Conservation (phyloP, 2,329 filamentous ascomycete genomes). For the Chalaropsis ovoidea region DNA sequence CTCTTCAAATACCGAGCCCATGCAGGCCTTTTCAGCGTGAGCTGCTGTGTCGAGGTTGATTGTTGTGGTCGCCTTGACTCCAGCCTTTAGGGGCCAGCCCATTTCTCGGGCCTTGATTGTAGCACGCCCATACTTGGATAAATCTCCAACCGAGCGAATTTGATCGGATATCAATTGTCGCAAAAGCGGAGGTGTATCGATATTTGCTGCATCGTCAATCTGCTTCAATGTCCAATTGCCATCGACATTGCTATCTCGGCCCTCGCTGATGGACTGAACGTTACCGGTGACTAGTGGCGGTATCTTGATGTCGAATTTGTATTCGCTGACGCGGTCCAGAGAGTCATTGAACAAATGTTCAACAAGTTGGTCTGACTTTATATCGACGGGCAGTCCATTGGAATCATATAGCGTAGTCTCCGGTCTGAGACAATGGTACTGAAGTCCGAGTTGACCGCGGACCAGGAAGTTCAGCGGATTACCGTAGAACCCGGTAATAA, state of each 20-base stretch:
- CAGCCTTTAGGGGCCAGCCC: conserved; percentile 68
- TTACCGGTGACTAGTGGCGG: conserved; percentile 71
- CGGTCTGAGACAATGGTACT: conserved; percentile 71
- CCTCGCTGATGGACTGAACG: conserved; percentile 67
- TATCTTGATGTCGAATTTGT: conserved; percentile 66
- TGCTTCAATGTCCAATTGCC: conserved; percentile 42
- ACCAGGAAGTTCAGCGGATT: conserved; percentile 89
- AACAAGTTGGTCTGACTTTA: conserved; percentile 66
- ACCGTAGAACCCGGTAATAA: conserved; percentile 94
- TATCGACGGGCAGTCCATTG: conserved; percentile 66
- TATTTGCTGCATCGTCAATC: conserved; percentile 57
- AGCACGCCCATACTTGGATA: conserved; percentile 36
- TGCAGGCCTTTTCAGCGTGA: conserved; percentile 54
- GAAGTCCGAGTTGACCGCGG: conserved; percentile 76
- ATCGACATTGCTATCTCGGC: conserved; percentile 64
- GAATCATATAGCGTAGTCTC: conserved; percentile 83
- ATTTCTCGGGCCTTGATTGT: conserved; percentile 67
- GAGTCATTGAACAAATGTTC: conserved; percentile 94
- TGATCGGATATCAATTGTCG: conserved; percentile 16
- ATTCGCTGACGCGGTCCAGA: conserved; percentile 80
- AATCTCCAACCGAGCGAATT: conserved; percentile 20
- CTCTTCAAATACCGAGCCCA: conserved; percentile 85
- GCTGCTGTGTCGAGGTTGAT: conserved; percentile 61
- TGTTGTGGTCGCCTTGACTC: conserved; percentile 52
- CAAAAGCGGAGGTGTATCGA: conserved; percentile 4